Conservation (phyloP, 257 asterid genomes). For the Verbascum thapsus region DNA sequence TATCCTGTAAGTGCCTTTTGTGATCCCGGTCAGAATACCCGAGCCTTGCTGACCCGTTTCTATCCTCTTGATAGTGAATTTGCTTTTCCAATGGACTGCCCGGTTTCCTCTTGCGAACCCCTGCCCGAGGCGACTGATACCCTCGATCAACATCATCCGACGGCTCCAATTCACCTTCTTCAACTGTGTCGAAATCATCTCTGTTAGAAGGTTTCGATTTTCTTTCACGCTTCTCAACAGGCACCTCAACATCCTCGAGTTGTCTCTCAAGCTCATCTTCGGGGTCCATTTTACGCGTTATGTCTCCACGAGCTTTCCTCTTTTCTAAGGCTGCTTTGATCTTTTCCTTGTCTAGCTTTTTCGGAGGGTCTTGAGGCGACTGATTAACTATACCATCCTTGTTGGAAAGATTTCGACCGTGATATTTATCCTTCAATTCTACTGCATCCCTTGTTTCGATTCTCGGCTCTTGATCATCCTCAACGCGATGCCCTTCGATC, state of each 20-base stretch:
- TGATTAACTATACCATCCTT: conserved; percentile 49
- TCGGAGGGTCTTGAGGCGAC: conserved; percentile 54
- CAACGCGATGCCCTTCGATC: conserved; percentile 33
- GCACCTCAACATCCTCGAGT: conserved; percentile 71
- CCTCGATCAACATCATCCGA: conserved; percentile 47
- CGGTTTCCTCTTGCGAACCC: conserved; percentile 58
- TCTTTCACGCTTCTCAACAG: conserved; percentile 48
- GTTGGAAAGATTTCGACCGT: conserved; percentile 36
- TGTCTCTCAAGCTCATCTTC: conserved; percentile 79
- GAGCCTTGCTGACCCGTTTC: conserved; percentile 52
- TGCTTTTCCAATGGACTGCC: conserved; percentile 51
- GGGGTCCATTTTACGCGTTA: conserved; percentile 49
- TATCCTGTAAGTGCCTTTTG: conserved; percentile 69
- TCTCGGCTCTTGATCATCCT: conserved; percentile 24
- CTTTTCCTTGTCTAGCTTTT: conserved; percentile 65
- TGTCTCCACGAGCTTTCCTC: conserved; percentile 68
- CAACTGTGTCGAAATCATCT: conserved; percentile 52
- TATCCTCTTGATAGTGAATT: conserved; percentile 50
- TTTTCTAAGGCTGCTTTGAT: conserved; percentile 73
- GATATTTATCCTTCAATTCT: conserved; percentile 54
- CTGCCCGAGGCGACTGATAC: conserved; percentile 50
- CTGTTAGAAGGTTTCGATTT: conserved; percentile 48
- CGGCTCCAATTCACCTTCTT: conserved; percentile 77
- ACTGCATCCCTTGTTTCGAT: conserved; percentile 44
- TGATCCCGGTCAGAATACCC: conserved; percentile 79